phyloP scores from a whole-genome alignment of 2,329 filamentous ascomycete species.

The Pyricularia sp. region DNA sequence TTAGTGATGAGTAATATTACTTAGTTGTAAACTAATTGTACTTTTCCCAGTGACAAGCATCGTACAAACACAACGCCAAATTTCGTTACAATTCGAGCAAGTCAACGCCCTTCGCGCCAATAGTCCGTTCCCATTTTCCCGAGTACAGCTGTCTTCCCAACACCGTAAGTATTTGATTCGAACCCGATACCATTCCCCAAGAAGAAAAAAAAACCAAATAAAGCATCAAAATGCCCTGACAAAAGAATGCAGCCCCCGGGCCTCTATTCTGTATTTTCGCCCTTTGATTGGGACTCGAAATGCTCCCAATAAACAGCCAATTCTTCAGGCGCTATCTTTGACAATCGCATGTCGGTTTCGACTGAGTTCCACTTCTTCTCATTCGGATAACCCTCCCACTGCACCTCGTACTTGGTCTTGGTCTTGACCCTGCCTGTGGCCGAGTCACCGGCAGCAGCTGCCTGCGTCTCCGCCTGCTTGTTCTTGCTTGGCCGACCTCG shows the following conservation, averaged over 20 bases:
- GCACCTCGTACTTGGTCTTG: slow-evolving; percentile 1
- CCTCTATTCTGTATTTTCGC: not conserved
- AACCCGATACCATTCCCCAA: not conserved
- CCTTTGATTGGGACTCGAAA: not conserved
- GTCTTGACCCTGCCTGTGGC: not conserved
- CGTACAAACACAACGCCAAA: too few relatives aligned
- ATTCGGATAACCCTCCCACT: slow-evolving; percentile 3
- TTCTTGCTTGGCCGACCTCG: not conserved
- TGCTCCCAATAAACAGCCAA: not conserved
- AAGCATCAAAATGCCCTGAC: not conserved
- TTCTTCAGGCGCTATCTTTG: not conserved
- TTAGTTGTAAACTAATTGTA: too few relatives aligned
- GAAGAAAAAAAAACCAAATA: too few relatives aligned
- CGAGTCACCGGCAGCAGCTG: not conserved
- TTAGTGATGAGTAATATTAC: too few relatives aligned
- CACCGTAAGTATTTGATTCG: not conserved
- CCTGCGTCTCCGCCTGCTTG: not conserved
- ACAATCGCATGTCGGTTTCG: not conserved
- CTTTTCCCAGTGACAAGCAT: too few relatives aligned
- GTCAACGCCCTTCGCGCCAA: not conserved
- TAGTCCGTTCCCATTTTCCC: not conserved
- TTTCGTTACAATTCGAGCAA: not conserved
- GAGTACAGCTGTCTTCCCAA: not conserved
- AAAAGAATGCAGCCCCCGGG: not conserved
- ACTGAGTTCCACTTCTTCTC: not conserved